Evolutionary conservation across 2,329 filamentous ascomycete genomes (phyloP).

Genomic region (Rachicladosporium sp.): DNA sequence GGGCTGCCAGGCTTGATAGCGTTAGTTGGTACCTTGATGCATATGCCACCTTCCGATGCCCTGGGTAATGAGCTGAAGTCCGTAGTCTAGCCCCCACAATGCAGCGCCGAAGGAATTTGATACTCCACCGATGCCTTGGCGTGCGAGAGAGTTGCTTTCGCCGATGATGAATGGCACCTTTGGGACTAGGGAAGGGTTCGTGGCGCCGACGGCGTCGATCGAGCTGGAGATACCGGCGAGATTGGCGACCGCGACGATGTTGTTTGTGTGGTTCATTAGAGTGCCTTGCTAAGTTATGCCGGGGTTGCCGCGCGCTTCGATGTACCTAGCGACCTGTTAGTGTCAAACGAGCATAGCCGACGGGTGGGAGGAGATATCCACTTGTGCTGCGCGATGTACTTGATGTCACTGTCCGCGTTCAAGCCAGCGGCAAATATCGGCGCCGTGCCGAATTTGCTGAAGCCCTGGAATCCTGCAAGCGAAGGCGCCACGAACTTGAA

Average conservation of each 20-base stretch:
- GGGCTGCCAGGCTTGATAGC: conserved; percentile 51
- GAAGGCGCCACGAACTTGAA: conserved; percentile 47
- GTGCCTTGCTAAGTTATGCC: conserved; percentile 52
- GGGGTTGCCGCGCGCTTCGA: conserved; percentile 44
- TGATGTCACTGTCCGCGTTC: conserved; percentile 37
- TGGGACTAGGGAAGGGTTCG: no score
- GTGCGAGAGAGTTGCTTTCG: conserved; percentile 51
- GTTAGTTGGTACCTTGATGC: conserved; percentile 52
- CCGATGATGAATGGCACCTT: conserved; percentile 43
- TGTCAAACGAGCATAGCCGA: no score
- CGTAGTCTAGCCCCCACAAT: conserved; percentile 53
- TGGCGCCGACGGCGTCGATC: no score
- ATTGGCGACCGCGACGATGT: no score
- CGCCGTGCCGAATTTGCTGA: no score
- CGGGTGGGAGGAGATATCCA: no score
- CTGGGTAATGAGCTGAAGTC: conserved; percentile 43
- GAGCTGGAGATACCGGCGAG: no score
- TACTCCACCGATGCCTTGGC: conserved; percentile 48
- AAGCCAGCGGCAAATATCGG: no score
- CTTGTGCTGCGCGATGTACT: conserved; percentile 49
- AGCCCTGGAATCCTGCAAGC: conserved; percentile 48
- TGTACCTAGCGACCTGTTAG: no score
- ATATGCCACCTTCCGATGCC: conserved; percentile 49
- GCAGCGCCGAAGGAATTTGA: conserved; percentile 55
- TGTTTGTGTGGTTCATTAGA: conserved; percentile 52